Evolutionary conservation across 768 basidiomycete genomes (phyloP), one percentile per base, ranked within the genome.

Genomic region (Panaeolus papilionaceus): DNA sequence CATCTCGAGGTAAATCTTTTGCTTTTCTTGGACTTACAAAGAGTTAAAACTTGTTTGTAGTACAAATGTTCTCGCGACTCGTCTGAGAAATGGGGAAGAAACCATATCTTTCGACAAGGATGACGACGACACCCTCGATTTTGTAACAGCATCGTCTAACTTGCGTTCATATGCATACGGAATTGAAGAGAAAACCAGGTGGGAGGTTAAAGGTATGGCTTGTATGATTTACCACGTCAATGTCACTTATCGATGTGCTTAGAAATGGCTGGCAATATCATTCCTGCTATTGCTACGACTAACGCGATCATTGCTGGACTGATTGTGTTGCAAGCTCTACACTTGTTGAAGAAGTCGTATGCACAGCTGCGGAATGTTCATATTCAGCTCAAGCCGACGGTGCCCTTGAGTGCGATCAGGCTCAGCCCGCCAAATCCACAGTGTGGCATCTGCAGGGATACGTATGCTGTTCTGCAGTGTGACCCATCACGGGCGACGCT

Each of bases 211-310:
- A 87, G 95, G 96, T 94, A 44, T 64, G 49, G 78, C 71, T 1
- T 1, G 44, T 28, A 18, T 61, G 61, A 6, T n/a, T 11, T 6
- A 6, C 33, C 54, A 10, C 4, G 63, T 28, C 63, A 26, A n/a
- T 49, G 44, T 28, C 10, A 10, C 45, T 8, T 26, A 54, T 20
- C 44, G 38, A n/a, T 37, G 42, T 23, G 14, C 37, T 16, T 77
- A 97, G 96, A 98, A 79, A 99, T 98, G 94, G 98, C 98, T 0
- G 98, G 98, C 10, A 99, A 99, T 79, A 99, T 99, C 73, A 99
- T 99, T 70, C 98, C 98, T 6, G 98, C 98, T 1, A 99, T 99
- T 73, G 98, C 98, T 4, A 99, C 98, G 3, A 99, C 98, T 26
- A 99, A 99, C 76, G 98, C 98, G 10, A 94, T 99, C 77, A 89